A percentile compares a stretch with the other conserved stretches of the same genome.
These are phyloP conservation scores for Mrakia hoshinonis DNA, from an alignment of 768 basidiomycete species.

Conservation along the genomic window DNA sequence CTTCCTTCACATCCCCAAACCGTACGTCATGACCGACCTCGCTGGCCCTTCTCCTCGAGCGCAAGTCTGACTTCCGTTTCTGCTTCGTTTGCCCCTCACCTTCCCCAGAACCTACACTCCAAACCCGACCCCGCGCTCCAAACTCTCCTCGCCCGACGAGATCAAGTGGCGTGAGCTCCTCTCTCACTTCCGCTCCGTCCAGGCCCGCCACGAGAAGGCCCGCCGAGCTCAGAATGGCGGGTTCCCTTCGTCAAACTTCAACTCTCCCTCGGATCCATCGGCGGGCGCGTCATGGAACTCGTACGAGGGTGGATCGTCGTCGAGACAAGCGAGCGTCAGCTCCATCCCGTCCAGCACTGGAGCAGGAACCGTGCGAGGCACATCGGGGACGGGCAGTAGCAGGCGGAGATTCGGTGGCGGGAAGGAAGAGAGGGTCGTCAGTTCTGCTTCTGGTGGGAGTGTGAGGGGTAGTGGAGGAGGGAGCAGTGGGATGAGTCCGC, in stretches of 20 bases:
- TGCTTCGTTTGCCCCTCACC: too few relatives aligned
- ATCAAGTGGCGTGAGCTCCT: constrained; percentile 97
- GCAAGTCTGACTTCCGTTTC: neutral
- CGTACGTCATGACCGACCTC: constrained; percentile 48
- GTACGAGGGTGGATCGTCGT: neutral
- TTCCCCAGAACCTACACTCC: constrained; percentile 31
- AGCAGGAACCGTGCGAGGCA: neutral
- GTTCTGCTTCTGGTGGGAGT: neutral
- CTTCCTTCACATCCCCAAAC: constrained; percentile 79
- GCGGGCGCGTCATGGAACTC: neutral
- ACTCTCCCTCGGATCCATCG: neutral
- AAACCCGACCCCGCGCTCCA: constrained; percentile 51
- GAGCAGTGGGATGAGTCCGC: neutral
- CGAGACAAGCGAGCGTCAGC: constrained; percentile 8
- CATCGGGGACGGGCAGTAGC: neutral
- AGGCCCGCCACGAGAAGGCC: constrained; percentile 84
- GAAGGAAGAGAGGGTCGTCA: neutral
- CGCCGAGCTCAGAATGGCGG: constrained; percentile 45
- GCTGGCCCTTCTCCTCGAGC: neutral
- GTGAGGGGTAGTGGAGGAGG: neutral
- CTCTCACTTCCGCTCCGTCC: constrained; percentile 80
- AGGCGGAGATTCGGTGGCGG: neutral
- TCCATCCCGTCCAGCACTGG: neutral
- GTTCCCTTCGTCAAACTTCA: too few relatives aligned
- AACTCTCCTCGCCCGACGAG: constrained; percentile 62